A percentile compares a stretch with the other conserved stretches of the same genome.
Evolutionary conservation across 768 basidiomycete species (phyloP).

Genomic region (Kwoniella botswanensis): DNA sequence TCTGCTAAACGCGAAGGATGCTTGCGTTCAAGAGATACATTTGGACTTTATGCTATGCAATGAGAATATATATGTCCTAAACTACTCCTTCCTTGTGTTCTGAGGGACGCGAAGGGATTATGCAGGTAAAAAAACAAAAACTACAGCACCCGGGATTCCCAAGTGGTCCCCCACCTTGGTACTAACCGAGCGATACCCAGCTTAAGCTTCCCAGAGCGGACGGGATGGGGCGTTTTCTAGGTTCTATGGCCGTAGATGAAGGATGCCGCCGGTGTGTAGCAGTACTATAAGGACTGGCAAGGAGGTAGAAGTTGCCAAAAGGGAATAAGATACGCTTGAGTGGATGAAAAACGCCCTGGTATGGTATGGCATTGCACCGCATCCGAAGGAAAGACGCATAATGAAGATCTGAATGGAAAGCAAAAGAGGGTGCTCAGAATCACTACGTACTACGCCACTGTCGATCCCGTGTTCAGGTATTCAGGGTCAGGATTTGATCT

Average conservation of each 20-base stretch:
- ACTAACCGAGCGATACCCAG: slow-evolving; percentile 16
- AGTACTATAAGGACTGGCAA: too few species aligned
- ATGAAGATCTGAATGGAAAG: background rate
- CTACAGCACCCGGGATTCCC: slow-evolving; percentile 19
- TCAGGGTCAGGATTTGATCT: background rate
- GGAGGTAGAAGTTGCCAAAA: too few species aligned
- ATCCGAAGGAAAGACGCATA: too few species aligned
- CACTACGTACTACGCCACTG: background rate
- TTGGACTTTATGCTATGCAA: background rate
- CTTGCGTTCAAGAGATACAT: background rate
- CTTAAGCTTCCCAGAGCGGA: slow-evolving; percentile 9
- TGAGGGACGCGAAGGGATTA: too few species aligned
- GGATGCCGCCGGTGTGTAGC: background rate
- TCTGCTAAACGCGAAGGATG: too few species aligned
- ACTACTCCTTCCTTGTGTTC: background rate
- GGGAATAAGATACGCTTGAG: too few species aligned
- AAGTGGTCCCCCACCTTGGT: slow-evolving; percentile 20
- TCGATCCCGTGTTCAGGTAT: slow-evolving; percentile 8
- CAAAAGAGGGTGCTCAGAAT: background rate
- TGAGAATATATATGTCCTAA: background rate
- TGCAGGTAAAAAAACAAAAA: background rate
- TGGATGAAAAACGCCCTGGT: too few species aligned
- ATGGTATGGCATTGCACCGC: too few species aligned
- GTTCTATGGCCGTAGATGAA: slow-evolving; percentile 17
- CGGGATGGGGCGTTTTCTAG: slow-evolving; percentile 6